Evolutionary conservation across 1,284 basidiomycete genomes (phyloP), one percentile per base, ranked within the genome.

Genomic region (Thelephora terrestris): DNA sequence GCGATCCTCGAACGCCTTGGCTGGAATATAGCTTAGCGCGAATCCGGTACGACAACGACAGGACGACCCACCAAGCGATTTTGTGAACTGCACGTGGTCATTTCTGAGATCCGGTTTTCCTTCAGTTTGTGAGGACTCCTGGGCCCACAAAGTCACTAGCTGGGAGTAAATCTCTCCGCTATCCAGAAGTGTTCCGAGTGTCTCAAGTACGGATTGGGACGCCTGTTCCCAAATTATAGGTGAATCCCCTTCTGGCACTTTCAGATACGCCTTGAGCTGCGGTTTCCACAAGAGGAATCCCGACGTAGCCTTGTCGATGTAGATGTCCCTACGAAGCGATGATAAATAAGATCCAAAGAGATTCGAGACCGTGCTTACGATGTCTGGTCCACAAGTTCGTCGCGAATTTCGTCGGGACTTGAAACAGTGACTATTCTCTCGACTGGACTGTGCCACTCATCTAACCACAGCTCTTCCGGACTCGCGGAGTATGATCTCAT

Each of bases 261-360:
- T 74, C 59, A 52, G 63, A 59, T 93, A 91, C 27, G 78, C 90
- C 58, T 84, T 82, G 50, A 92, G 71, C 35, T 70, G 72, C 43
- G 78, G 67, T 32, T 79, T 73, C 92, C 94, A 97, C 1, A 81
- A 71, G 46, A 98, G 67, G 75, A 95, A 97, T 1, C 94, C 95
- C 1, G 85, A 88, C 43, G 73, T 68, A 20, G 85, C 69, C 61
- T 92, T 90, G 69, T 98, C 95, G 7, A 87, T 67, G 55, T 82
- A 83, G 43, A 71, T 63, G 36, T 72, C 68, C 24, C 71, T 76
- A 44, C 23, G 27, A 23, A 70, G 71, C 16, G 45, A 47, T 10
- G 10, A 36, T 40, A 56, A 63, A 56, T 56, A 32, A 32, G 12
- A 10, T 32, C 12, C 29, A 32, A 32, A 10, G 65, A 66, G 51